These are phyloP conservation scores for Ulmus americana DNA, from an alignment of 331 rosid genomes.

Conservation along the genomic window DNA sequence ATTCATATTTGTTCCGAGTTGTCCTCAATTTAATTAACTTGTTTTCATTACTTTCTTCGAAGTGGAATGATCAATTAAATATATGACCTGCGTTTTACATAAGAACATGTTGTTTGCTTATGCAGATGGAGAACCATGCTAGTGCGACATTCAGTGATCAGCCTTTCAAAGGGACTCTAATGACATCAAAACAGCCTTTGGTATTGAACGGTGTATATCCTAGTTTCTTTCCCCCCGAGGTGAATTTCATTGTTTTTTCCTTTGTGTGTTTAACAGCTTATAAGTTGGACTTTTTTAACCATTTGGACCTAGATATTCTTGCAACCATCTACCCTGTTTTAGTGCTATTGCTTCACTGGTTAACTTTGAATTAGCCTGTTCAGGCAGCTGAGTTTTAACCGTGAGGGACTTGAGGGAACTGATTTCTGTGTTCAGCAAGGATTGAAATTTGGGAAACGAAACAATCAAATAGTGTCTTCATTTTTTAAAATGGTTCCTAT, in stretches of 20 bases:
- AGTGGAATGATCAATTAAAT: conserved; percentile 1
- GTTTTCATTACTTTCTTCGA: conserved; percentile 3
- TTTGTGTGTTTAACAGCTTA: not conserved
- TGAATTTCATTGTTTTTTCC: conserved; percentile 28
- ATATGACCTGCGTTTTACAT: not conserved
- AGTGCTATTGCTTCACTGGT: not conserved
- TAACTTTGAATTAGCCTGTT: not conserved
- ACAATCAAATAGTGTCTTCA: not conserved
- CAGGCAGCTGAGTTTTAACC: not conserved
- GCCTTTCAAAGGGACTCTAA: conserved; percentile 50
- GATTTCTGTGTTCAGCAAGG: not conserved
- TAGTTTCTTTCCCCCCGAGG: conserved; percentile 62
- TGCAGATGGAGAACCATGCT: conserved; percentile 59
- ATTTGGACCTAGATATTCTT: not conserved
- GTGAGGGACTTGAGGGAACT: not conserved
- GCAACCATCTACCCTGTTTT: too few species aligned
- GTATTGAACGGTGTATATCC: conserved; percentile 58
- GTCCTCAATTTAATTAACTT: not conserved
- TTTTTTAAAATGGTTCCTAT: not conserved
- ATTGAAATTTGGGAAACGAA: not conserved
- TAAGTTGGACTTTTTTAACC: not conserved
- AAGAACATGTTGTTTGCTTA: conserved; percentile 16
- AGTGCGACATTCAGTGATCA: conserved; percentile 43
- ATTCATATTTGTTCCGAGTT: not conserved
- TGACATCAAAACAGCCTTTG: conserved; percentile 48